Conservation (phyloP, 345 rosid species). For the Linum usitatissimum region DNA sequence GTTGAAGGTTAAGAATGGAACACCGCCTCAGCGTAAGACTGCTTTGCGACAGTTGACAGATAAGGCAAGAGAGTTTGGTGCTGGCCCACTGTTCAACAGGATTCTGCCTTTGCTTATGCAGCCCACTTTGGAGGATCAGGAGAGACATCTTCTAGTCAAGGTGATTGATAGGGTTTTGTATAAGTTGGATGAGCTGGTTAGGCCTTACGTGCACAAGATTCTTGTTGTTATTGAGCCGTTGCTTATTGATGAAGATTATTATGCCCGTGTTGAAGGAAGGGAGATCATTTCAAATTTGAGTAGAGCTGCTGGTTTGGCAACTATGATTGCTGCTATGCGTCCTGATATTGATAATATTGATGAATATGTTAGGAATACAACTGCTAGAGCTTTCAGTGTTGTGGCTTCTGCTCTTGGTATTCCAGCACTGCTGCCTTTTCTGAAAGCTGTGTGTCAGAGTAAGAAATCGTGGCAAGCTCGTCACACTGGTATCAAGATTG, state of each 20-base stretch:
- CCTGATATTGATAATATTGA: slow-evolving; percentile 97
- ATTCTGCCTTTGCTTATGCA: slow-evolving; percentile 96
- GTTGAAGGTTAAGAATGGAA: slow-evolving; percentile 95
- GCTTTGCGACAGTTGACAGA: slow-evolving; percentile 94
- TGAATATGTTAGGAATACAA: slow-evolving; percentile 97
- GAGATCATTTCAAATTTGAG: slow-evolving; percentile 95
- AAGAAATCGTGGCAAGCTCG: slow-evolving; percentile 99
- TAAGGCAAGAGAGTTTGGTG: slow-evolving; percentile 96
- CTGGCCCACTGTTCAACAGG: slow-evolving; percentile 82
- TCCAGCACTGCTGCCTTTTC: slow-evolving; percentile 84
- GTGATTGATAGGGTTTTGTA: slow-evolving; percentile 91
- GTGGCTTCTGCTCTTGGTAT: slow-evolving; percentile 98
- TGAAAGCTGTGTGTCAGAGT: slow-evolving; percentile 99
- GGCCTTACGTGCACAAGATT: slow-evolving; percentile 94
- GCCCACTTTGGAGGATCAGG: slow-evolving; percentile 96
- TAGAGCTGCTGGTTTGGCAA: slow-evolving; percentile 97
- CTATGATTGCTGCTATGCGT: slow-evolving; percentile 99
- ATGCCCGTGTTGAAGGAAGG: slow-evolving; percentile 99
- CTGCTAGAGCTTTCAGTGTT: slow-evolving; percentile 99
- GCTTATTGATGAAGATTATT: slow-evolving; percentile 97
- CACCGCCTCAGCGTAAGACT: slow-evolving; percentile 96
- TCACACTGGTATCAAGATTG: slow-evolving; percentile 98
- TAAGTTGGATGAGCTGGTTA: slow-evolving; percentile 90
- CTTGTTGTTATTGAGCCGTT: slow-evolving; percentile 98
- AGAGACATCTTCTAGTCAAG: slow-evolving; percentile 97